Percentiles rank a stretch among this genome's conserved stretches.
These are phyloP conservation scores for Ophiostoma montium DNA, from an alignment of 2,329 filamentous ascomycete genomes.

Conservation along the genomic window DNA sequence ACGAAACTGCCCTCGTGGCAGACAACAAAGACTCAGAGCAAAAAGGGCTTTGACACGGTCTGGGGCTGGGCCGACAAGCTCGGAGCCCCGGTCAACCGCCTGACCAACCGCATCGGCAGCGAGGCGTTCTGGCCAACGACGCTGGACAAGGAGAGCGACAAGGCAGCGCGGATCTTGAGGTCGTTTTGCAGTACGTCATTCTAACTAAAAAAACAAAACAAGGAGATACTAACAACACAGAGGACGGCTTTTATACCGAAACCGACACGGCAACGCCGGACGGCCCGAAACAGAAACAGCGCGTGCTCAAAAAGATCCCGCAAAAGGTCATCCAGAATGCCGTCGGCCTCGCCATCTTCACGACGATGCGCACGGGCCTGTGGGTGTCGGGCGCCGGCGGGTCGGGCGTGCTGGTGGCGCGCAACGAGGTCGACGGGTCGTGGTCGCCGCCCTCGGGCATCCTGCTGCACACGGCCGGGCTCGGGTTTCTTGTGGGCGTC, in stretches of 20 bases:
- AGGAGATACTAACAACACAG: conserved; percentile 18
- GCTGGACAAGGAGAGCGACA: conserved; percentile 60
- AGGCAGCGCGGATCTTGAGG: conserved; percentile 58
- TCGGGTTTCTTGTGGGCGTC: conserved; percentile 67
- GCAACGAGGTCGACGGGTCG: conserved; percentile 34
- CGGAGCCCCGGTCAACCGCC: conserved; percentile 13
- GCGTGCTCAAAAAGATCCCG: conserved; percentile 40
- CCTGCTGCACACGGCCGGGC: conserved; percentile 63
- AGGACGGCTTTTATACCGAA: conserved; percentile 37
- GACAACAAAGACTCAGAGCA: conserved; percentile 37
- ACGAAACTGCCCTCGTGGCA: conserved; percentile 33
- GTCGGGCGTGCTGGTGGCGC: conserved; percentile 44
- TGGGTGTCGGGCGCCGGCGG: conserved; percentile 44
- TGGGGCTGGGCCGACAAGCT: conserved; percentile 55
- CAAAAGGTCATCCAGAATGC: conserved; percentile 48
- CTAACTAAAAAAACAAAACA: neutral
- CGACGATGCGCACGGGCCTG: conserved; percentile 44
- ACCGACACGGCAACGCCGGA: conserved; percentile 9
- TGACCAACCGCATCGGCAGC: conserved; percentile 34
- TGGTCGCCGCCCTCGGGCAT: conserved; percentile 77
- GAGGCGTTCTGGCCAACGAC: conserved; percentile 67
- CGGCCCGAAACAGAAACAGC: conserved; percentile 18
- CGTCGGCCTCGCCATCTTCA: conserved; percentile 58
- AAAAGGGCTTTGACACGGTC: conserved; percentile 61
- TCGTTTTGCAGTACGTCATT: conserved; percentile 48